phyloP scores from a whole-genome alignment of 2,329 filamentous ascomycete species.

The Rutstroemia sp. region DNA sequence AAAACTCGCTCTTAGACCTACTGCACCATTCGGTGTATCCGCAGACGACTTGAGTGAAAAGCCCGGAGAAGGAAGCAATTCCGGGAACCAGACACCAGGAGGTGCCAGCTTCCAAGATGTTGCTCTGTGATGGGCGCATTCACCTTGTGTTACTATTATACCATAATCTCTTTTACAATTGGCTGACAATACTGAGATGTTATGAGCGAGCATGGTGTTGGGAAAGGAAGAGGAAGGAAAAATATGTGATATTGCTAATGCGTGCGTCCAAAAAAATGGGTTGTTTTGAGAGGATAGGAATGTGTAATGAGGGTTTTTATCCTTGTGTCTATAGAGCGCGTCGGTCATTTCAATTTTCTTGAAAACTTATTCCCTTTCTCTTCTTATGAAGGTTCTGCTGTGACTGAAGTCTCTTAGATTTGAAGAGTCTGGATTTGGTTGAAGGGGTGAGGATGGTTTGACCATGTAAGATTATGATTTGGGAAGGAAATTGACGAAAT shows the following conservation, averaged over 20 bases:
- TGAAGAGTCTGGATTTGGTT: too few relatives aligned
- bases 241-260: neutral
- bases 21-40: conserved; percentile 19
- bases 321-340: conserved; percentile 1
- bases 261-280: neutral
- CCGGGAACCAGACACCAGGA: conserved; percentile 38
- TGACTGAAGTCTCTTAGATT: neutral
- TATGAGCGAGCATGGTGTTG: conserved; percentile 4
- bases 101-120: conserved; percentile 59
- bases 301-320: conserved; percentile 3
- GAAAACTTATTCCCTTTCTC: neutral
- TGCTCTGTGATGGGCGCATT: conserved; percentile 38
- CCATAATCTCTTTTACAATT: conserved; percentile 1
- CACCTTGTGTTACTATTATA: conserved; percentile 4
- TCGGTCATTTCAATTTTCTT: neutral
- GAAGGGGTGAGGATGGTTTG: too few relatives aligned
- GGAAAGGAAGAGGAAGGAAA: neutral
- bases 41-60: conserved; percentile 31
- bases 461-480: too few relatives aligned
- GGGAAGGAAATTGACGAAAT: too few relatives aligned
- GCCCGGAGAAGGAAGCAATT: conserved; percentile 30
- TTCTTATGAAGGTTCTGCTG: neutral
- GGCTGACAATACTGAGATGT: neutral
- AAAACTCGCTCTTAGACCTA: conserved; percentile 43
- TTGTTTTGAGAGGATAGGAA: conserved; percentile 1